phyloP scores from a whole-genome alignment of 306 rosid species.

The Castanea mollissima region DNA sequence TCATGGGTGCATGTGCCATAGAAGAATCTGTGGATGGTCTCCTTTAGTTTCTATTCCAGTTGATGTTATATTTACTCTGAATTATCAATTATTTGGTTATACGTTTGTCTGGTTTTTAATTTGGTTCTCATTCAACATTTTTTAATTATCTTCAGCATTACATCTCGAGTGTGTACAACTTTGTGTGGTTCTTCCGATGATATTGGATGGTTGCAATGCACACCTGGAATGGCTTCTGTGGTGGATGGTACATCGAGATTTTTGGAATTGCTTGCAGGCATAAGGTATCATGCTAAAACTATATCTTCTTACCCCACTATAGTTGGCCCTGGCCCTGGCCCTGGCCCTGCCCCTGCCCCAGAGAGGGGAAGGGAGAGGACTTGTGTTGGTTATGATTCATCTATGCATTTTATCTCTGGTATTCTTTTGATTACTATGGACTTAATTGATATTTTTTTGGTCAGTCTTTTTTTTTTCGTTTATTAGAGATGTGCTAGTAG shows the following conservation, averaged over 20 bases:
- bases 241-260: constrained; percentile 76
- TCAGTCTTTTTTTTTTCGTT: constrained; percentile 7
- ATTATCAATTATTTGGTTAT: constrained; percentile 3
- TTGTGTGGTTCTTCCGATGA: constrained; percentile 73
- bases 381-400: not conserved
- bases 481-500: not conserved
- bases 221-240: constrained; percentile 64
- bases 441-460: not conserved
- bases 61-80: constrained; percentile 2
- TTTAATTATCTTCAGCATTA: constrained; percentile 39
- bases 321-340: not conserved
- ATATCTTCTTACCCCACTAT: not conserved
- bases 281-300: constrained; percentile 40
- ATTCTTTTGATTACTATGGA: constrained; percentile 3
- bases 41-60: not conserved
- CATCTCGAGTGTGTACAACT: constrained; percentile 52
- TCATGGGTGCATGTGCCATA: constrained; percentile 9
- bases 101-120: not conserved
- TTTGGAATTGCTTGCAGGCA: constrained; percentile 67
- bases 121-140: constrained; percentile 9
- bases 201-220: constrained; percentile 83
- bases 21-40: constrained; percentile 7
- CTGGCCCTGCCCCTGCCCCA: not conserved
- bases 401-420: not conserved
- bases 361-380: too few relatives aligned